Evolutionary conservation across 2,329 filamentous ascomycete species (phyloP).

Genomic region (Dactylellina parvicollis): DNA sequence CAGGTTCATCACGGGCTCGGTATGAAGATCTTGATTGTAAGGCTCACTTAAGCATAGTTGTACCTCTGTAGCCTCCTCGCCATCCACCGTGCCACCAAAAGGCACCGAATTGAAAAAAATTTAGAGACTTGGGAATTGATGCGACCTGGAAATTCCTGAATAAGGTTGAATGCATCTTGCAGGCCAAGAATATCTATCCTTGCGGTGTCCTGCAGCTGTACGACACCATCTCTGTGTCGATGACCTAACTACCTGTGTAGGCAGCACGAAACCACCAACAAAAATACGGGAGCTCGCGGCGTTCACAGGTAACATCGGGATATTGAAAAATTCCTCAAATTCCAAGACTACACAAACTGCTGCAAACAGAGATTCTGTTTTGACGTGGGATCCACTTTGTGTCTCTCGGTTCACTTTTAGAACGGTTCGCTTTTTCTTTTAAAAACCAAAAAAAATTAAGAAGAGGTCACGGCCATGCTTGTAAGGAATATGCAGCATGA

Average conservation of each 20-base stretch:
- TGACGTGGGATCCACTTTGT: conserved; percentile 13
- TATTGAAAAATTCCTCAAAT: not conserved
- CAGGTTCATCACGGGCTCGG: not conserved
- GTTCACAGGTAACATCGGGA: not conserved
- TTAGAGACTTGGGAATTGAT: not conserved
- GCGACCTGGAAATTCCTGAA: not conserved
- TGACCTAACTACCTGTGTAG: not conserved
- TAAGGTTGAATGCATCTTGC: conserved; percentile 25
- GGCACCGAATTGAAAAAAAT: not conserved
- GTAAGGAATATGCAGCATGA: conserved; percentile 44
- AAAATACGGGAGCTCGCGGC: not conserved
- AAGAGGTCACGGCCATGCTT: conserved; percentile 22
- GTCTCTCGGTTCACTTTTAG: conserved; percentile 33
- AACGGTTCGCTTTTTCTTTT: not conserved
- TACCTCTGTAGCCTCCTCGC: not conserved
- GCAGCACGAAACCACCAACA: not conserved
- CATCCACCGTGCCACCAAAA: not conserved
- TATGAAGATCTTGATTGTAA: not conserved
- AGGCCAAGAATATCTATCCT: not conserved
- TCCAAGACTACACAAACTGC: too few relatives aligned
- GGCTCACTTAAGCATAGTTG: not conserved
- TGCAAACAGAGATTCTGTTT: not conserved
- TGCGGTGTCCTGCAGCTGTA: not conserved
- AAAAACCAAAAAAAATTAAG: not conserved
- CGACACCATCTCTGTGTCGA: not conserved